Conservation (phyloP, 192 early-diverging fungal genomes). For the Umbelopsis sp. region DNA sequence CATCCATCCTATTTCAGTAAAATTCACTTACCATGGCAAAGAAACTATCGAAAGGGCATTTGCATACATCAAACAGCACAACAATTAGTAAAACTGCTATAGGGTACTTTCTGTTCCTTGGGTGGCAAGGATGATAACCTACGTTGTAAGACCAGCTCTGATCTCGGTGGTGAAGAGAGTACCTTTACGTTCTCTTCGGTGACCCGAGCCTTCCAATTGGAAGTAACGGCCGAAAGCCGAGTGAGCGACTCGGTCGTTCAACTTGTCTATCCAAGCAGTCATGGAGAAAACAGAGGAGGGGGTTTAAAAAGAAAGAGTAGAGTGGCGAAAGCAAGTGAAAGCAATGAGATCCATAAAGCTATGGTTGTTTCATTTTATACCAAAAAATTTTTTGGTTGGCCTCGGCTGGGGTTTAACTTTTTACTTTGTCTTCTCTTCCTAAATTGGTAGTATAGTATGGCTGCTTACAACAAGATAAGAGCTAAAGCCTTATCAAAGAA, state of each 20-base stretch:
- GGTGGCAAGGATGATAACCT: not conserved
- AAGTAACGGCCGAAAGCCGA: conserved; percentile 64
- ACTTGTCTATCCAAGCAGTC: conserved; percentile 53
- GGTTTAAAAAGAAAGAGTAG: not conserved
- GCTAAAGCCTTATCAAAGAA: too few species aligned
- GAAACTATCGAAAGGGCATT: conserved; percentile 8
- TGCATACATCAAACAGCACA: not conserved
- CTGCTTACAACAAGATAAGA: too few species aligned
- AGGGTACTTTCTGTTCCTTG: not conserved
- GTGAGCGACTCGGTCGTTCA: conserved; percentile 61
- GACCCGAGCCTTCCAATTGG: conserved; percentile 63
- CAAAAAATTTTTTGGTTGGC: too few species aligned
- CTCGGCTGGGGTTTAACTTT: too few species aligned
- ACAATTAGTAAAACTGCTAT: not conserved
- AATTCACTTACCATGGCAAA: conserved; percentile 37
- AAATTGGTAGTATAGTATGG: too few species aligned
- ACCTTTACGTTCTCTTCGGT: conserved; percentile 56
- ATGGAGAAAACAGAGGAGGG: conserved; percentile 16
- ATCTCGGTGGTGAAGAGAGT: conserved; percentile 70
- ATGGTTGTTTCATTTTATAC: too few species aligned
- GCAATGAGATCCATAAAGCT: too few species aligned
- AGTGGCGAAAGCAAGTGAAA: not conserved
- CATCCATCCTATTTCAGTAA: not conserved
- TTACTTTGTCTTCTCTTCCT: too few species aligned
- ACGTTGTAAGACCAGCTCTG: conserved; percentile 65